Base-by-base conservation (phyloP, 371 early-diverging fungal species). In the Mucor irregularis region DNA sequence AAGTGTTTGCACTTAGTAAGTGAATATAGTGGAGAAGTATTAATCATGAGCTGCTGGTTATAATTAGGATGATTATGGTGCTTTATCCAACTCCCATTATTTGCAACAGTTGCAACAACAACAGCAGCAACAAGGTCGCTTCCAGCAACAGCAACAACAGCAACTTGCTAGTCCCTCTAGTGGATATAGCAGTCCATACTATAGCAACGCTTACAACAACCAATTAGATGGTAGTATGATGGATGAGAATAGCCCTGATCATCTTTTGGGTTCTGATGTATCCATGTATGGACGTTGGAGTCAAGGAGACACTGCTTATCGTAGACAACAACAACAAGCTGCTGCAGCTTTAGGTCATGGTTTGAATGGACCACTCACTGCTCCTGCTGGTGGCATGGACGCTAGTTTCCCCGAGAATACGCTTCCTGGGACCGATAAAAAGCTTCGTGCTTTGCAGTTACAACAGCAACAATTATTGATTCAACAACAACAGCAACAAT, bases 381-480 rank as follows among this genome's bases (percentile, higher is more conserved):
- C 67, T 11, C 68, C 71, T 44, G 66, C 63, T 40, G 71, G 71
- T 19, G 38, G 63, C n/a, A 66, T 58, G 28, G 40, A 55, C 37
- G 26, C 54, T 29, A 67, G 64, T 8, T 60, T 68, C 17, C 64
- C 62, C 26, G 70, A 68, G 6, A 57, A 52, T 14, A 40, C 46
- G 2, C 51, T 54, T 43, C 43, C 66, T 25, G 53, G 49, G 14
- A 62, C 59, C 1, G 83, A 83, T 31, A 80, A 80, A 46, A 81
- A 80, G 49, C 60, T 87, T 28, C 80, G 81, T 46, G 61, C 64
- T 25, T 60, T 82, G 26, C 82, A 84, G 58, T 66, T 79, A 13
- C 84, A 81, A 38, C 80, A 76, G 26, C 77, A 75, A 24, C 82
- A 81, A 42, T 62, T 81, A 14, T 55, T 82, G 30, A 71, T 80